A percentile compares a stretch with the other conserved stretches of the same genome.
These are phyloP conservation scores for Capsicum pubescens DNA, from an alignment of 257 asterid genomes.

Conservation along the genomic window DNA sequence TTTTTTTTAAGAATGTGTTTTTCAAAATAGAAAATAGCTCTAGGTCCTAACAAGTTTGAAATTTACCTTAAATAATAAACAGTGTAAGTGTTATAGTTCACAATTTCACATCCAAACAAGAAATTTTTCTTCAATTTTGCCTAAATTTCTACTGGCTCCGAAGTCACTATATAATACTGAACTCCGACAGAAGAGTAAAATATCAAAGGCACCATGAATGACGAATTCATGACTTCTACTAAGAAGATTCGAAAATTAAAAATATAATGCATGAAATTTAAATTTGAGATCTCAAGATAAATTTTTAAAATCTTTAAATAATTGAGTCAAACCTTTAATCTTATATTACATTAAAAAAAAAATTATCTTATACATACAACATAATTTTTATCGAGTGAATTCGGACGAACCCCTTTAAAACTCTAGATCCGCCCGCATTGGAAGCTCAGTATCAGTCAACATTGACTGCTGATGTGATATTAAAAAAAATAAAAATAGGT, in stretches of 20 bases:
- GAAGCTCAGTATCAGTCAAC: background rate
- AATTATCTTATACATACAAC: no score
- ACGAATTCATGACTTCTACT: no score
- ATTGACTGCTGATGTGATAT: background rate
- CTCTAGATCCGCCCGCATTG: background rate
- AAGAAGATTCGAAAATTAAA: no score
- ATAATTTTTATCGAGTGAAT: no score
- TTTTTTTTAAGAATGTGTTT: no score
- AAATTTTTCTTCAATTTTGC: background rate
- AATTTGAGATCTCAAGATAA: no score
- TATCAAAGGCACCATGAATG: no score
- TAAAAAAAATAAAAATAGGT: background rate
- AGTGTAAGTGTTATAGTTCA: background rate
- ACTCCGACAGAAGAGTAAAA: conserved; percentile 4
- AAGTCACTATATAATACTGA: background rate
- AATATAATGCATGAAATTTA: no score
- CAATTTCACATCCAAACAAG: background rate
- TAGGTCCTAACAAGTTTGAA: background rate
- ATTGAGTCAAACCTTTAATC: no score
- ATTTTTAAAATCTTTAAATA: no score
- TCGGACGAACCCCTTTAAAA: no score
- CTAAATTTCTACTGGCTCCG: background rate
- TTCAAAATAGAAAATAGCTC: background rate
- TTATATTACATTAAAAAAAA: no score
- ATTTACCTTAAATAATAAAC: background rate